Evolutionary conservation across 2,329 filamentous ascomycete species (phyloP).

Genomic region (Amphichorda felina): DNA sequence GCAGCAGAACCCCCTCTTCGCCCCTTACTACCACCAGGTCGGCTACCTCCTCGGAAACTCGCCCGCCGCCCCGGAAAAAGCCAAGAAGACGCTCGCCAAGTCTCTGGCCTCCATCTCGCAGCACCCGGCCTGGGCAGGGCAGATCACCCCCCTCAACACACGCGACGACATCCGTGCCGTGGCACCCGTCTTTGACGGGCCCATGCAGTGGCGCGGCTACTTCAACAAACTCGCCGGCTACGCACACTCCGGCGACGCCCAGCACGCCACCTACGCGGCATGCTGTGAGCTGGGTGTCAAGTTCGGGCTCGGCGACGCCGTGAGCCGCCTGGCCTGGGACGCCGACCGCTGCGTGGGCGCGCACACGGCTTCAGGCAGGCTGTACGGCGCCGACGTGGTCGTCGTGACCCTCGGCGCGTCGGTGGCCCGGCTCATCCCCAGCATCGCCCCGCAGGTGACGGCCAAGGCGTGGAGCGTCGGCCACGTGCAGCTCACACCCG

Average conservation of each 20-base stretch:
- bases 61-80: slow-evolving; percentile 31
- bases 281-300: slow-evolving; percentile 24
- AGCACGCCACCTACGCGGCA: slow-evolving; percentile 31
- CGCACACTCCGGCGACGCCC: slow-evolving; percentile 39
- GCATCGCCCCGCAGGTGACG: slow-evolving; percentile 34
- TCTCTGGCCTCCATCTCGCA: slow-evolving; percentile 14
- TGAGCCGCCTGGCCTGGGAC: slow-evolving; percentile 9
- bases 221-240: slow-evolving; percentile 45
- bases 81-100: slow-evolving; percentile 27
- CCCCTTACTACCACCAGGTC: slow-evolving; percentile 31
- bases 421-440: slow-evolving; percentile 31
- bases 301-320: slow-evolving; percentile 19
- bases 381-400: slow-evolving; percentile 21
- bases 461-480: slow-evolving; percentile 49
- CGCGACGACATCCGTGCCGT: slow-evolving; percentile 22
- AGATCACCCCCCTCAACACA: slow-evolving; percentile 22
- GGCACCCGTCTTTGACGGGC: slow-evolving; percentile 32
- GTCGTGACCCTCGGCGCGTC: slow-evolving; percentile 41
- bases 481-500: slow-evolving; percentile 42
- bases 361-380: slow-evolving; percentile 10
- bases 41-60: slow-evolving; percentile 32
- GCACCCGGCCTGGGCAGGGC: slow-evolving; percentile 25
- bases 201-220: slow-evolving; percentile 45
- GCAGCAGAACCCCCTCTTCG: slow-evolving; percentile 32
- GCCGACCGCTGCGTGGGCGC: slow-evolving; percentile 11